Base-by-base conservation (phyloP, 352 stramenopile species). In the Globisporangium alternatum region DNA sequence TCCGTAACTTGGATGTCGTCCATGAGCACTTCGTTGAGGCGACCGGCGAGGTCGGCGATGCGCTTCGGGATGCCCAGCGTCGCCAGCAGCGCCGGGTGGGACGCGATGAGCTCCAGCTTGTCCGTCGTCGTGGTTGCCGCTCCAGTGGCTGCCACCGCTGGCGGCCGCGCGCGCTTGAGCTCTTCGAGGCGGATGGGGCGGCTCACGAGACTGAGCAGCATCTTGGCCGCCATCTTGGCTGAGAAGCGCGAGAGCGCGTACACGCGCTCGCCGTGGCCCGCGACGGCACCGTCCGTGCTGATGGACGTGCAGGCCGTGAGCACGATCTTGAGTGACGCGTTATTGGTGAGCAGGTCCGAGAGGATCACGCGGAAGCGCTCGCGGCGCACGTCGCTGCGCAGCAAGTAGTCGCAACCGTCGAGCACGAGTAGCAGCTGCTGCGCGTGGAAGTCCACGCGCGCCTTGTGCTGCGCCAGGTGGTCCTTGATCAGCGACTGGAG, bases 161-260 rank as follows among this genome's bases (percentile, higher is more conserved):
- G 55, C 31, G 49, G 33, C 8, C 62, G 62, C 28, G 81, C 68
- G 25, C 66, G 72, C 59, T 86, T 85, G 15, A 92, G 67, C 45
- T 92, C 83, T 44, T 92, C 81, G 5, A 89, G 30, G 22, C 81
- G 81, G 57, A 92, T 88, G 1, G 81, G 78, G 13, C 83, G 83
- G 57, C 81, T 92, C 66, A 90, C 76, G 22, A 92, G 74, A 67
- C 81, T 86, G 54, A 92, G 70, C 7, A 92, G 66, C 81, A 92
- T 83, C 69, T 86, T 89, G 7, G 81, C 86, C 21, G 83, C 68
- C 66, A 75, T 89, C 66, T 90, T 90, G 51, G 83, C 74, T 21
- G 78, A 76, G 70, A 92, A 92, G 33, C 74, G 83, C 21, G 74
- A 80, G 13, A 92, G 72, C 30, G 72, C 75, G 44, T 89, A 92